These are phyloP conservation scores for Pichia occidentalis DNA, from an alignment of 805 yeast genomes.

Conservation along the genomic window DNA sequence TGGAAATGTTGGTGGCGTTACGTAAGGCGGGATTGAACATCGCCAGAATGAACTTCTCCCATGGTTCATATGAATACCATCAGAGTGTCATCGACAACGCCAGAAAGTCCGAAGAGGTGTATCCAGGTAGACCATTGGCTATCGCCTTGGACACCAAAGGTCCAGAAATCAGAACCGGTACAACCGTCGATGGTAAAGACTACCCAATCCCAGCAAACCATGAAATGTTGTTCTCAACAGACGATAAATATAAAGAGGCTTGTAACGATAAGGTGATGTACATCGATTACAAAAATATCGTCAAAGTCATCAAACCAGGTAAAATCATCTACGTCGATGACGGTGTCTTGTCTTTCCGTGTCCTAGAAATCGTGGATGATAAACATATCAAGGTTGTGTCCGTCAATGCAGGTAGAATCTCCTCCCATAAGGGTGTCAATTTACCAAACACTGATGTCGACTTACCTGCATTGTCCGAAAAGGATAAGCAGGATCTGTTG, in stretches of 20 bases:
- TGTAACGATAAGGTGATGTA: constrained; percentile 80
- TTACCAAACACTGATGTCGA: constrained; percentile 98
- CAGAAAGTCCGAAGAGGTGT: constrained; percentile 83
- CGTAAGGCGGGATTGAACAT: constrained; percentile 97
- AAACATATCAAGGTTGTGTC: constrained; percentile 80
- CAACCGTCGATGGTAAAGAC: constrained; percentile 74
- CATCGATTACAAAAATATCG: constrained; percentile 92
- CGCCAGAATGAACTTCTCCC: constrained; percentile 98
- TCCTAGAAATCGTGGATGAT: constrained; percentile 72
- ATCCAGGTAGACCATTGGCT: constrained; percentile 94
- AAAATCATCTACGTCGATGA: constrained; percentile 92
- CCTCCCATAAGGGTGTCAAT: constrained; percentile 98
- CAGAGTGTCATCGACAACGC: constrained; percentile 95
- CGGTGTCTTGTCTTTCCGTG: constrained; percentile 95
- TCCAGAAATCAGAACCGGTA: constrained; percentile 99
- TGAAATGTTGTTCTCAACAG: constrained; percentile 91
- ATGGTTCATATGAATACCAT: constrained; percentile 97
- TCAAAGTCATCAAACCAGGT: constrained; percentile 86
- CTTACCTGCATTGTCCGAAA: constrained; percentile 94
- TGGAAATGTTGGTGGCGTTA: constrained; percentile 74
- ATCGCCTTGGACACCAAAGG: constrained; percentile 99
- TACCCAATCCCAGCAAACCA: constrained; percentile 79
- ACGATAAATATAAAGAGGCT: constrained; percentile 62
- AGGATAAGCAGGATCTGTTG: constrained; percentile 85
- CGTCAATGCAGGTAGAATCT: constrained; percentile 90